These are phyloP conservation scores for Tuber calosporum DNA, from an alignment of 495 filamentous ascomycete species.

Conservation along the genomic window DNA sequence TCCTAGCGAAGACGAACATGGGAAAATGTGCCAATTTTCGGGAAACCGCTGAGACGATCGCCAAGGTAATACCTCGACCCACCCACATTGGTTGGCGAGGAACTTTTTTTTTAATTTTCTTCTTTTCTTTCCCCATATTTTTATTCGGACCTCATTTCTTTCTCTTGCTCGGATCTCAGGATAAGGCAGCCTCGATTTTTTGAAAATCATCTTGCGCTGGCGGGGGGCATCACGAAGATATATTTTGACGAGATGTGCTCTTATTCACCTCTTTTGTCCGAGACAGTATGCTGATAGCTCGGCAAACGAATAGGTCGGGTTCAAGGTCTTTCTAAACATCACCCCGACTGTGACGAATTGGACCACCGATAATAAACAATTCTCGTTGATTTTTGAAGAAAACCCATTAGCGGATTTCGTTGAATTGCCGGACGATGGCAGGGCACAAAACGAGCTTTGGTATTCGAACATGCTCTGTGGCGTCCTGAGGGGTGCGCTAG, in stretches of 20 bases:
- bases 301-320: conserved; percentile 62
- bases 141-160: background rate
- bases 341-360: conserved; percentile 93
- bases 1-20: conserved; percentile 85
- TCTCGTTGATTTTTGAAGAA: conserved; percentile 92
- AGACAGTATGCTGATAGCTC: conserved; percentile 15
- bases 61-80: conserved; percentile 57
- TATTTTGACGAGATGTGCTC: background rate
- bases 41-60: conserved; percentile 93
- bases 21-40: conserved; percentile 85
- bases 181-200: background rate
- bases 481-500: conserved; percentile 77
- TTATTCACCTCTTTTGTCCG: background rate
- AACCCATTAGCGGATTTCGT: conserved; percentile 97
- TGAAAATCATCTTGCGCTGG: background rate
- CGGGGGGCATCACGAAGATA: background rate
- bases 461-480: conserved; percentile 97
- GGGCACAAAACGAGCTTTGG: conserved; percentile 95
- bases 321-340: conserved; percentile 98
- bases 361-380: conserved; percentile 91
- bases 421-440: conserved; percentile 89
- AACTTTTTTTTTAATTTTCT: background rate
- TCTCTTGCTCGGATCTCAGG: too few relatives aligned
- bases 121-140: background rate
- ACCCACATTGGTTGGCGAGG: background rate